Conservation (phyloP, 2,329 filamentous ascomycete species). For the Sporothrix variecibatus region DNA sequence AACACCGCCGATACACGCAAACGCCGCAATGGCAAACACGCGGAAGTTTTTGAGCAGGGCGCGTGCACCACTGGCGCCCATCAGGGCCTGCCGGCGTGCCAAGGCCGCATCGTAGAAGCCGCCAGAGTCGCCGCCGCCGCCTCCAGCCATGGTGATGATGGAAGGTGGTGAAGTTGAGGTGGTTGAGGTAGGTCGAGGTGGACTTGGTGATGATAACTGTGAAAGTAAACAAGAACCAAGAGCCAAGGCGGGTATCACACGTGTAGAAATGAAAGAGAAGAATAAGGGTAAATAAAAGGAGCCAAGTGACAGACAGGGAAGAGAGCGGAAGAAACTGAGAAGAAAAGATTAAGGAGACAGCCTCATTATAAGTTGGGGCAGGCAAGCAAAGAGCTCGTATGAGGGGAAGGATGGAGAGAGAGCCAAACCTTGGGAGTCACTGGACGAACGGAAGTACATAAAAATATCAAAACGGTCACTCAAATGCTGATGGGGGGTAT, state of each 20-base stretch:
- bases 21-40: conserved; percentile 61
- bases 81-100: conserved; percentile 53
- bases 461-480: background rate
- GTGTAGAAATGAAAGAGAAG: background rate
- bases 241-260: background rate
- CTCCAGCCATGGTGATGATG: conserved; percentile 26
- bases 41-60: conserved; percentile 59
- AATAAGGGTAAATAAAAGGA: background rate
- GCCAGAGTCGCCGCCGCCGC: conserved; percentile 8
- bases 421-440: background rate
- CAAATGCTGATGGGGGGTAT: background rate
- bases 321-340: background rate
- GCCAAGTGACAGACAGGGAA: no score
- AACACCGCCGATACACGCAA: conserved; percentile 64
- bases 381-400: background rate
- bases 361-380: background rate
- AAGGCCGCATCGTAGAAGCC: conserved; percentile 53
- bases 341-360: background rate
- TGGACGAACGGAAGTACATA: conserved; percentile 6
- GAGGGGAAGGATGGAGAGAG: background rate
- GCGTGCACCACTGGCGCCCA: conserved; percentile 53
- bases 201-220: background rate
- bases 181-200: background rate
- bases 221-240: background rate
- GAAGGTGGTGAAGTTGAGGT: background rate